A percentile compares a stretch with the other conserved stretches of the same genome.
Conservation (phyloP, 305 asterid species). For the Plantago coronopus region DNA sequence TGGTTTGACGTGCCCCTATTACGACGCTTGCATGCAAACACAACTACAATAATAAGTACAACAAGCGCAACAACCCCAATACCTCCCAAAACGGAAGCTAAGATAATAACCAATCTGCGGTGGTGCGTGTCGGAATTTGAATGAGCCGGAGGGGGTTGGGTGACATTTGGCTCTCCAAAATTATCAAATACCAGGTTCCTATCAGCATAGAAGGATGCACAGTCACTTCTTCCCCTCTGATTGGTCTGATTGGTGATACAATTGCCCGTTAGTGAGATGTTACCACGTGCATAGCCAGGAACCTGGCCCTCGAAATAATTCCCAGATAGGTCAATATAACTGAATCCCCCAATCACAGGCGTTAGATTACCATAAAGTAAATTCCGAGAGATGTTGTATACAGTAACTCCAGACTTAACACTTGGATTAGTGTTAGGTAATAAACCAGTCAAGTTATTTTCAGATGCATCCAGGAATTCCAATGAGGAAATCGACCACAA, state of each 20-base stretch:
- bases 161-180: conserved; percentile 40
- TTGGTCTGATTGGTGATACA: conserved; percentile 35
- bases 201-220: conserved; percentile 44
- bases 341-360: conserved; percentile 43
- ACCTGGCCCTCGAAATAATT: conserved; percentile 72
- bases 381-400: conserved; percentile 62
- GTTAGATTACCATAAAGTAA: conserved; percentile 62
- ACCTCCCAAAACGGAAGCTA: conserved; percentile 45
- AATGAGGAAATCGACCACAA: conserved; percentile 42
- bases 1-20: conserved; percentile 40
- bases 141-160: conserved; percentile 32
- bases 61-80: conserved; percentile 33
- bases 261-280: conserved; percentile 29
- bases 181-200: conserved; percentile 46
- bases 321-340: conserved; percentile 54
- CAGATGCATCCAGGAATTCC: conserved; percentile 35
- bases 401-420: conserved; percentile 33
- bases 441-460: conserved; percentile 41
- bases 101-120: conserved; percentile 32
- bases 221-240: conserved; percentile 41
- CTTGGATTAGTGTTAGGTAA: conserved; percentile 44
- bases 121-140: conserved; percentile 30
- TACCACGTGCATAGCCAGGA: conserved; percentile 44
- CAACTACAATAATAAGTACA: conserved; percentile 21
- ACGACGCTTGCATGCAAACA: conserved; percentile 40